Evolutionary conservation across 2,329 filamentous ascomycete species (phyloP).

Genomic region (Aaosphaeria pasadenensis): DNA sequence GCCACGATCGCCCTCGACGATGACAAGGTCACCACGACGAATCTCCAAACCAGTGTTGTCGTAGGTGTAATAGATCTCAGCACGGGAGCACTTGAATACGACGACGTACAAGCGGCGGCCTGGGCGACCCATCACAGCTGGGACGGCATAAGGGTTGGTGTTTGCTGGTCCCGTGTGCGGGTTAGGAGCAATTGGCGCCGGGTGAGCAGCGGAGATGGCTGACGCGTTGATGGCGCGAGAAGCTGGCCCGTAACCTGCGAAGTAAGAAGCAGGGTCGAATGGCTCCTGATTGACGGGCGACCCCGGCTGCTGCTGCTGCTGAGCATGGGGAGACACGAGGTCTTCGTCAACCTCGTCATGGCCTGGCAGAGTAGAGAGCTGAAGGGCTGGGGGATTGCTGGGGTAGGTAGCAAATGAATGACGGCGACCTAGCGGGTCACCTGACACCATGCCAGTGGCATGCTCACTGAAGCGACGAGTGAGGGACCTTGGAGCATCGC

Average conservation of each 20-base stretch:
- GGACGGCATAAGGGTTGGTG: conserved; percentile 33
- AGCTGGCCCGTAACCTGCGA: conserved; percentile 33
- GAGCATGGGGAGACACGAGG: conserved; percentile 15
- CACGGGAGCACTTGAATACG: conserved; percentile 91
- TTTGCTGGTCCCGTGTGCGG: conserved; percentile 13
- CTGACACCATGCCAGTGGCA: conserved; percentile 21
- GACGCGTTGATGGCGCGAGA: conserved; percentile 35
- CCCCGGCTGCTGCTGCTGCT: neutral
- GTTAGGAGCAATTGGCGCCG: conserved; percentile 20
- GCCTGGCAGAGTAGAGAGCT: conserved; percentile 22
- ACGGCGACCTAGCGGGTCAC: conserved; percentile 62
- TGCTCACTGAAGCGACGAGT: conserved; percentile 38
- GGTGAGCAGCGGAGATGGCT: conserved; percentile 34
- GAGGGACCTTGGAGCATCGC: conserved; percentile 36
- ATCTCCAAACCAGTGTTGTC: conserved; percentile 91
- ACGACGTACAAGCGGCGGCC: conserved; percentile 70
- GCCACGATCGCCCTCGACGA: conserved; percentile 94
- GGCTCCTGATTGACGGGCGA: conserved; percentile 48
- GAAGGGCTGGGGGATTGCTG: conserved; percentile 22
- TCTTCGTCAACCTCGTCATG: conserved; percentile 14
- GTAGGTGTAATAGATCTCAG: conserved; percentile 95
- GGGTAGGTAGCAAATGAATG: conserved; percentile 66
- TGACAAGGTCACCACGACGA: conserved; percentile 89
- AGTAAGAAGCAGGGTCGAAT: conserved; percentile 42
- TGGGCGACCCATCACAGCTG: conserved; percentile 25